phyloP scores from a whole-genome alignment of 2,329 filamentous ascomycete species.

The Fusarium lyarnte region DNA sequence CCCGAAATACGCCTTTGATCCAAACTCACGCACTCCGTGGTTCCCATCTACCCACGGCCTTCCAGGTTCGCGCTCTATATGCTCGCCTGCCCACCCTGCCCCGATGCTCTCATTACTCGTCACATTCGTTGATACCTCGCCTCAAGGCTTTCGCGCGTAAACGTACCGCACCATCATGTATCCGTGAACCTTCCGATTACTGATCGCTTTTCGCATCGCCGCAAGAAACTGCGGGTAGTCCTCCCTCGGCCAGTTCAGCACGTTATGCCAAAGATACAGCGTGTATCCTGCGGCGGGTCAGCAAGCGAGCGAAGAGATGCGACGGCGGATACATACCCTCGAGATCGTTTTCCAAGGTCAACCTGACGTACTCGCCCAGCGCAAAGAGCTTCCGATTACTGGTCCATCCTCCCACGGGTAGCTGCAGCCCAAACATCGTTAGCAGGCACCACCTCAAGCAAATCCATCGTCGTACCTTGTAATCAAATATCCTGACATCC shows the following conservation, averaged over 20 bases:
- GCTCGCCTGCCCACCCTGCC: background rate
- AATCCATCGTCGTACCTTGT: constrained; percentile 16
- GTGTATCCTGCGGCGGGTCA: constrained; percentile 26
- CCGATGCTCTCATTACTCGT: background rate
- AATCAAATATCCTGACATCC: constrained; percentile 26
- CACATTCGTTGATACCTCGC: background rate
- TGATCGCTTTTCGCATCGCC: constrained; percentile 15
- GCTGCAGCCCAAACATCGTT: background rate
- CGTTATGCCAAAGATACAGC: constrained; percentile 28
- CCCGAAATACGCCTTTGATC: background rate
- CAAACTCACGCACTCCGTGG: too few species aligned
- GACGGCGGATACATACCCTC: constrained; percentile 7
- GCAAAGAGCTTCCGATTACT: constrained; percentile 34
- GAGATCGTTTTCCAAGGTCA: constrained; percentile 39
- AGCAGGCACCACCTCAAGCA: background rate
- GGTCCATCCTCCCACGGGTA: constrained; percentile 37
- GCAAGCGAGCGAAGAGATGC: background rate
- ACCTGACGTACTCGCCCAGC: constrained; percentile 29
- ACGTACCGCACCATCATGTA: constrained; percentile 38
- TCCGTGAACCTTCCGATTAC: constrained; percentile 29
- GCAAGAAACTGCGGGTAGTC: constrained; percentile 32
- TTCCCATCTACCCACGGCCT: background rate
- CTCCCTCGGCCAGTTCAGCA: constrained; percentile 32
- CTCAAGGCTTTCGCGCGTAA: constrained; percentile 30
- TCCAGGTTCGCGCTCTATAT: background rate